phyloP scores from a whole-genome alignment of 2,329 filamentous ascomycete genomes.

The Lachnellula hyalina region DNA sequence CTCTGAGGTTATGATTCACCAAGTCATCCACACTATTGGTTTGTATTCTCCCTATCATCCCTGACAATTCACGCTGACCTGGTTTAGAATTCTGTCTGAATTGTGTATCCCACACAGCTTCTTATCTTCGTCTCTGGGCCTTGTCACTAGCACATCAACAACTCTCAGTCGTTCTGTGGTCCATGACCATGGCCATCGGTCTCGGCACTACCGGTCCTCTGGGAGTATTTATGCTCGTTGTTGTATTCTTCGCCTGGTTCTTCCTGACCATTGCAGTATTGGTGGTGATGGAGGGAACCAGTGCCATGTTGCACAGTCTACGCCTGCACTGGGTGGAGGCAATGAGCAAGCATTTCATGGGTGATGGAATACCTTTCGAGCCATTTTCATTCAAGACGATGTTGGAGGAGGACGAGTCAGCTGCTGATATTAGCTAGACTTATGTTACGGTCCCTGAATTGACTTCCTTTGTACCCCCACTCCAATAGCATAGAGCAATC shows the following conservation, averaged over 20 bases:
- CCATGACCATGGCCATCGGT: slow-evolving; percentile 82
- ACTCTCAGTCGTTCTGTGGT: slow-evolving; percentile 91
- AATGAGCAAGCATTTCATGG: slow-evolving; percentile 96
- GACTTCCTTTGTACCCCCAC: slow-evolving; percentile 2
- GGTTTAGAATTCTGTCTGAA: slow-evolving; percentile 89
- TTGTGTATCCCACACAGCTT: slow-evolving; percentile 97
- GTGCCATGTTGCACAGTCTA: slow-evolving; percentile 89
- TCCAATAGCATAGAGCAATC: slow-evolving; percentile 15
- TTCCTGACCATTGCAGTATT: slow-evolving; percentile 73
- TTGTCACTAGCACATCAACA: slow-evolving; percentile 96
- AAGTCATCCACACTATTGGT: slow-evolving; percentile 98
- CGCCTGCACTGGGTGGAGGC: slow-evolving; percentile 95
- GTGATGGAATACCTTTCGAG: slow-evolving; percentile 78
- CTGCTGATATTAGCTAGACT: slow-evolving; percentile 43
- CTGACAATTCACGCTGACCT: slow-evolving; percentile 28
- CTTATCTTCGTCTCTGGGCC: slow-evolving; percentile 97
- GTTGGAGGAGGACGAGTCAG: slow-evolving; percentile 72
- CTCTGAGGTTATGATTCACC: slow-evolving; percentile 95
- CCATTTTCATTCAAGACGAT: slow-evolving; percentile 84
- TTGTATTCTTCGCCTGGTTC: slow-evolving; percentile 88
- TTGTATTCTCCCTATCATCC: slow-evolving; percentile 37
- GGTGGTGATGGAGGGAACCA: slow-evolving; percentile 93
- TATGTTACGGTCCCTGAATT: neutral
- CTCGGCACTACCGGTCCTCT: slow-evolving; percentile 60
- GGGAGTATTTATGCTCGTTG: slow-evolving; percentile 75